Percentiles rank a stretch among this genome's conserved stretches.
phyloP scores from a whole-genome alignment of 129 eudicot species.

The Flaveria sonorensis region DNA sequence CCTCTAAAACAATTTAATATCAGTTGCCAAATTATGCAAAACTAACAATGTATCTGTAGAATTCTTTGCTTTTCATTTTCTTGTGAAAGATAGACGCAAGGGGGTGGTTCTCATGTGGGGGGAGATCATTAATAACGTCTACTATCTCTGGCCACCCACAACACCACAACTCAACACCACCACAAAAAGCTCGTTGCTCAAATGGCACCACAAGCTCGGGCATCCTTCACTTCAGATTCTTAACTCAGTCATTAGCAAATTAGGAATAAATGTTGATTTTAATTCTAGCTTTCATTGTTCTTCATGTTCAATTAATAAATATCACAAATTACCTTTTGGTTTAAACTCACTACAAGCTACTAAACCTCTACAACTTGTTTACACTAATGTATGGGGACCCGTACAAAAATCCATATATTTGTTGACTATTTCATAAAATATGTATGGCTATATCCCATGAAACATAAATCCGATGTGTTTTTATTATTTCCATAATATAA shows the following conservation, averaged over 20 bases:
- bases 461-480: neutral
- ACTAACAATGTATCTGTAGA: neutral
- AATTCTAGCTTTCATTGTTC: neutral
- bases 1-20: neutral
- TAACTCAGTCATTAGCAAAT: neutral
- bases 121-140: slow-evolving; percentile 12
- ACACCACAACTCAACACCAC: neutral
- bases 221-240: neutral
- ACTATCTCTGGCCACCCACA: neutral
- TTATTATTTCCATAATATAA: neutral
- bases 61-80: neutral
- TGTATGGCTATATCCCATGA: neutral
- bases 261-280: neutral
- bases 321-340: slow-evolving; percentile 7
- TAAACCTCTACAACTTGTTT: neutral
- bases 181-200: neutral
- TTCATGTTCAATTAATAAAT: slow-evolving; percentile 1
- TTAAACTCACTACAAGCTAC: neutral
- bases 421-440: slow-evolving; percentile 5
- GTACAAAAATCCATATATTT: slow-evolving; percentile 5
- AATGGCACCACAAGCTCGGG: too few species aligned
- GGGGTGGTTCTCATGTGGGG: neutral
- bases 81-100: slow-evolving; percentile 6
- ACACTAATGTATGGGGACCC: slow-evolving; percentile 4
- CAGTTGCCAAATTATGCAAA: too few species aligned